Base-by-base conservation (phyloP, 2,329 filamentous ascomycete genomes). In the Torrubiella hemipterigena region DNA sequence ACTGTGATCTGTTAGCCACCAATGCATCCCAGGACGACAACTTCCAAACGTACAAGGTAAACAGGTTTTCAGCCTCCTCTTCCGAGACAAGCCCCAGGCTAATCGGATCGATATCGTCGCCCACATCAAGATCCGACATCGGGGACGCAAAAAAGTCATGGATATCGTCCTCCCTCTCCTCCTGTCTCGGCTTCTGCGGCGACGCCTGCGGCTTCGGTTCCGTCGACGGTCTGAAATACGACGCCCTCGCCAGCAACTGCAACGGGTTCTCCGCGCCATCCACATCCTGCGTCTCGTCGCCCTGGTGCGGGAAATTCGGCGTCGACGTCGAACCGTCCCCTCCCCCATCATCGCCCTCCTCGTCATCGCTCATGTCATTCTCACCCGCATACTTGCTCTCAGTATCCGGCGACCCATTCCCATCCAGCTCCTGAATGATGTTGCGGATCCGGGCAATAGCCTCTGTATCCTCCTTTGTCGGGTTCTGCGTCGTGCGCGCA, bases 251-350 rank as follows among this genome's bases (percentile, higher is more conserved):
- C 20, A 85, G 70, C 12, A 84, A 57, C 49, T 85, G 79, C 5
- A 84, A 56, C 0, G 79, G 79, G 38, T 84, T 85, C 45, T 85
- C 79, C 4, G 79, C 79, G 48, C 82, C 80, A 42, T 84, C 78
- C 17, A 81, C 58, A 10, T 73, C 66, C 19, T 80, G 62, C 29
- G 59, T 67, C 32, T 74, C 70, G 22, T 67, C 61, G 2, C 45
- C 47, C 8, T 42, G 40, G 19, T 47, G 50, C 0, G 45, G 43
- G 4, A 51, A 44, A 4, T 48, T 45, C 1, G 49, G 41, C 39
- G 46, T 45, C 4, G 40, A 38, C 9, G 27, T 17, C 11, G 17
- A n/a, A n/a, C n/a, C 17, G 17, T 16, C 26, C 14, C 19, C 19
- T 27, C 27, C 28, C 14, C 12, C 23, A n/a, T 41, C 40, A 3